A percentile compares a stretch with the other conserved stretches of the same genome.
These are phyloP conservation scores for Odontarrhena argentea DNA, from an alignment of 345 rosid species.

Conservation along the genomic window DNA sequence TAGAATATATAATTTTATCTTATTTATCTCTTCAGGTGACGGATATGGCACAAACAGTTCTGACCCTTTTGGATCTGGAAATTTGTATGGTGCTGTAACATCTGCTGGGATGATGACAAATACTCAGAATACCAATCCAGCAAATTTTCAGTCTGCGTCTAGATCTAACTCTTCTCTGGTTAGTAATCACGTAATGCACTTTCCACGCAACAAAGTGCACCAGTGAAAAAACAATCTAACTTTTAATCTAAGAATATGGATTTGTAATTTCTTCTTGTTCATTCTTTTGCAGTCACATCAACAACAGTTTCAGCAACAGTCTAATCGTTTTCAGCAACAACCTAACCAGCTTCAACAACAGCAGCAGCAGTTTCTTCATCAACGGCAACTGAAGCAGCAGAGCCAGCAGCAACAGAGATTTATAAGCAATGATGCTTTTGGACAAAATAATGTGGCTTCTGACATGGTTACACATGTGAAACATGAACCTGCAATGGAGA, in stretches of 20 bases:
- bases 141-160: constrained; percentile 59
- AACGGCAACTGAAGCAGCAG: constrained; percentile 62
- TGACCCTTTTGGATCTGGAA: constrained; percentile 71
- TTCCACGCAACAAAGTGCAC: constrained; percentile 49
- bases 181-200: constrained; percentile 51
- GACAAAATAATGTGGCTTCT: constrained; percentile 55
- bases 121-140: constrained; percentile 60
- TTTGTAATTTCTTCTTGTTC: constrained; percentile 50
- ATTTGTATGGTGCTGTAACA: constrained; percentile 59
- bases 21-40: constrained; percentile 61
- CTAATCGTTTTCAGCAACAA: constrained; percentile 66
- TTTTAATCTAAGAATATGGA: constrained; percentile 57
- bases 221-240: constrained; percentile 48
- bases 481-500: constrained; percentile 74
- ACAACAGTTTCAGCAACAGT: constrained; percentile 69
- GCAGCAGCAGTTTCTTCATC: constrained; percentile 49
- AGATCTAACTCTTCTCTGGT: constrained; percentile 58
- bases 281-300: constrained; percentile 63
- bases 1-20: constrained; percentile 1
- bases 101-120: constrained; percentile 62
- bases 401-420: constrained; percentile 65
- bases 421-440: constrained; percentile 57
- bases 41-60: constrained; percentile 63
- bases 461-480: constrained; percentile 64
- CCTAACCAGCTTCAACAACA: constrained; percentile 53